Conservation (phyloP, 352 stramenopile species). For the Phytophthora pluvialis region DNA sequence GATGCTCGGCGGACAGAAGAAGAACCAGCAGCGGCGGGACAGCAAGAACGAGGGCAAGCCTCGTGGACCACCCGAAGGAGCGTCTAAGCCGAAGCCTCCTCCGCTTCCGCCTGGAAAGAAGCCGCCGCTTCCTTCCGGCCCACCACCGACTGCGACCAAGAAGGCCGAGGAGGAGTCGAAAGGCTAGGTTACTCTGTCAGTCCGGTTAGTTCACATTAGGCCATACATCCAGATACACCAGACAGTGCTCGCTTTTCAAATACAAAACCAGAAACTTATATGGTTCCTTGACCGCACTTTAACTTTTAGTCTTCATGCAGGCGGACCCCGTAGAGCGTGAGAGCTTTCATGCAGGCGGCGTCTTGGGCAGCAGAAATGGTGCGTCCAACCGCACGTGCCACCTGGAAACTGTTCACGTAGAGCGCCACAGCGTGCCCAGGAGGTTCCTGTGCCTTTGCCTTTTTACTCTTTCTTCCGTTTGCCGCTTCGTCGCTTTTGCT, state of each 20-base stretch:
- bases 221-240: slow-evolving; percentile 8
- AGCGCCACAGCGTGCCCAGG: slow-evolving; percentile 65
- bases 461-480: slow-evolving; percentile 34
- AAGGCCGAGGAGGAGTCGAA: slow-evolving; percentile 31
- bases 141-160: slow-evolving; percentile 40
- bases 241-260: slow-evolving; percentile 8
- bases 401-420: slow-evolving; percentile 68
- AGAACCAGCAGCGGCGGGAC: slow-evolving; percentile 33
- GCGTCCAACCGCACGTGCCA: slow-evolving; percentile 63
- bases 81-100: slow-evolving; percentile 62
- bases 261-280: slow-evolving; percentile 17
- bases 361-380: slow-evolving; percentile 79
- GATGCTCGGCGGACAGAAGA: slow-evolving; percentile 71
- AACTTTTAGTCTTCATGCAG: slow-evolving; percentile 48
- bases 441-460: slow-evolving; percentile 25
- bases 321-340: slow-evolving; percentile 71
- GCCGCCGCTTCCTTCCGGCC: slow-evolving; percentile 65
- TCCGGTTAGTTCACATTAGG: slow-evolving; percentile 28
- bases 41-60: slow-evolving; percentile 28
- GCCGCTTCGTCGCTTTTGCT: slow-evolving; percentile 12
- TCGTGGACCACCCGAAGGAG: slow-evolving; percentile 19
- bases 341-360: slow-evolving; percentile 64
- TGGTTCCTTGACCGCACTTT: background rate
- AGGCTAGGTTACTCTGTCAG: slow-evolving; percentile 20
- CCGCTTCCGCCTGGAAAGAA: slow-evolving; percentile 62